Evolutionary conservation across 805 yeast species (phyloP).

Genomic region (Teunomyces kruisii): DNA sequence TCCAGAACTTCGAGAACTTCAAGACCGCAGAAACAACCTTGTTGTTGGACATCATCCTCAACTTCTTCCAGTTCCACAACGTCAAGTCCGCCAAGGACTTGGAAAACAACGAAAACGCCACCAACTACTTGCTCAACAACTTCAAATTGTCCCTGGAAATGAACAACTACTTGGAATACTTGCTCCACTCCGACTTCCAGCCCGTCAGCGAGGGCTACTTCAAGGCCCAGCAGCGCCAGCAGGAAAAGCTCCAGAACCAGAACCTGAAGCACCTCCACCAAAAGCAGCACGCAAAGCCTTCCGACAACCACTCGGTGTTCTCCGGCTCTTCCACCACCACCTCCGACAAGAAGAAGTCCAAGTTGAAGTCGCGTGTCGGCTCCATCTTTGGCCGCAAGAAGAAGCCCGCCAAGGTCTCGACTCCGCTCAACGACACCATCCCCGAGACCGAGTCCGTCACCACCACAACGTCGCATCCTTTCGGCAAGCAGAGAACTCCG

Average conservation of each 20-base stretch:
- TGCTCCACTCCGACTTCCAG: constrained; percentile 26
- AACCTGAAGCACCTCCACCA: constrained; percentile 7
- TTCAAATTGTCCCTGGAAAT: constrained; percentile 39
- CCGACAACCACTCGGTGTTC: constrained; percentile 8
- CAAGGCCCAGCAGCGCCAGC: constrained; percentile 12
- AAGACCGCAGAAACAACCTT: constrained; percentile 60
- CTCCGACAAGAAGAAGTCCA: constrained; percentile 33
- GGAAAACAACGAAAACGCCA: constrained; percentile 55
- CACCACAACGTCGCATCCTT: constrained; percentile 13
- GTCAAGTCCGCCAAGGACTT: constrained; percentile 23
- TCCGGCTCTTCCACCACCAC: constrained; percentile 13
- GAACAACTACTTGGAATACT: constrained; percentile 34
- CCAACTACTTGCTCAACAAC: constrained; percentile 59
- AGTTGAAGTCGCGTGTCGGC: constrained; percentile 69
- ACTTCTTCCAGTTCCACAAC: constrained; percentile 48
- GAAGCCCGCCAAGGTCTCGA: constrained; percentile 36
- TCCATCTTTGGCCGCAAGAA: constrained; percentile 66
- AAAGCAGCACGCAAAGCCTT: not conserved
- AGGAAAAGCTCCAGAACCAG: constrained; percentile 10
- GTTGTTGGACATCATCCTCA: constrained; percentile 61
- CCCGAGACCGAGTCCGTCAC: constrained; percentile 34
- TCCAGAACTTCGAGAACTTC: constrained; percentile 70
- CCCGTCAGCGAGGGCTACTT: constrained; percentile 9
- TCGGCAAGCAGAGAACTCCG: constrained; percentile 10
- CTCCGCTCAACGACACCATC: constrained; percentile 21